Percentiles rank a stretch among this genome's conserved stretches.
Conservation (phyloP, 139 green algal genomes). For the Tetradesmus obliquus region DNA sequence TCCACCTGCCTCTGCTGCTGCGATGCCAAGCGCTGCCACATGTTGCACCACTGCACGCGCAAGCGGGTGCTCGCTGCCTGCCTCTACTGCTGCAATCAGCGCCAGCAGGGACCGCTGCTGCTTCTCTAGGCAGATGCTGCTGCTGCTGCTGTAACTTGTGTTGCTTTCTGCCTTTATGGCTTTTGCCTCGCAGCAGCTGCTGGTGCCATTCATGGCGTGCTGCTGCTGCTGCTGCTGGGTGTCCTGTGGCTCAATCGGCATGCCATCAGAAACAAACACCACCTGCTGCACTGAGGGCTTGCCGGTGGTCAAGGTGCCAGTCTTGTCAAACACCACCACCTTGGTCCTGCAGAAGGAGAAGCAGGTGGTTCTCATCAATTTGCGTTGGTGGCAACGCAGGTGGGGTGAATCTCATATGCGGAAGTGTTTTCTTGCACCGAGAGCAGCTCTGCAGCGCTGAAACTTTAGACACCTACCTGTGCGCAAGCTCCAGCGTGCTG, state of each 20-base stretch:
- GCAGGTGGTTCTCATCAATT: too few species aligned
- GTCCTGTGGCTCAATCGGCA: not conserved
- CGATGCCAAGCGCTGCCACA: not conserved
- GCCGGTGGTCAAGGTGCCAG: slow-evolving; percentile 92
- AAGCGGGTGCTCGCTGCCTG: slow-evolving; percentile 88
- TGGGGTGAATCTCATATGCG: too few species aligned
- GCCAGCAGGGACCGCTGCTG: slow-evolving; percentile 52
- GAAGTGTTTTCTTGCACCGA: not conserved
- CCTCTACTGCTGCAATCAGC: slow-evolving; percentile 84
- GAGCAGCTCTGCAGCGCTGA: too few species aligned
- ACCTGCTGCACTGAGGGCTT: slow-evolving; percentile 71
- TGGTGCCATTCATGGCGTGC: not conserved
- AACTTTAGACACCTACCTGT: not conserved
- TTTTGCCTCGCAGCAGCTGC: slow-evolving; percentile 48
- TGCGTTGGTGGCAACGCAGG: too few species aligned
- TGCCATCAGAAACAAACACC: slow-evolving; percentile 31
- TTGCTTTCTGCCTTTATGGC: not conserved
- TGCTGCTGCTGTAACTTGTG: not conserved
- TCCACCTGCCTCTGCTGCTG: not conserved
- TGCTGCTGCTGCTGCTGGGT: slow-evolving; percentile 5
- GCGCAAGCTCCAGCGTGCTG: slow-evolving; percentile 56
- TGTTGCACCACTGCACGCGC: slow-evolving; percentile 78
- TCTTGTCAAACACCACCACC: slow-evolving; percentile 97
- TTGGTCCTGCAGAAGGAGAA: slow-evolving; percentile 19
- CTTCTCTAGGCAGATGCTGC: not conserved